A percentile compares a stretch with the other conserved stretches of the same genome.
Evolutionary conservation across 2,329 filamentous ascomycete genomes (phyloP).

Genomic region (Pseudocercospora macadamiae): DNA sequence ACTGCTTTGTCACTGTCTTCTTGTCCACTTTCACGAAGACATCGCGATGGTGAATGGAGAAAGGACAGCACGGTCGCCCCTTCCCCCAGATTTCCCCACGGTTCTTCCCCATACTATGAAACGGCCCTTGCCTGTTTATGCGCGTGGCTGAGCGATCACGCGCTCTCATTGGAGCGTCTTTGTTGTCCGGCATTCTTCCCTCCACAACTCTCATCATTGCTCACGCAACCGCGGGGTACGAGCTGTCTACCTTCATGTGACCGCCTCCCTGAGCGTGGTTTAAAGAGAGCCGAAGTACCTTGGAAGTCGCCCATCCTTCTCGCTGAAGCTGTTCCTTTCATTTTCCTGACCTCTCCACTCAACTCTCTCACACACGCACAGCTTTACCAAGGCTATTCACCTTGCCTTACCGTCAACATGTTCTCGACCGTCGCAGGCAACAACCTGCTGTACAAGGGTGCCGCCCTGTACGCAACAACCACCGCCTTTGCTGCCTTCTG

Average conservation of each 20-base stretch:
- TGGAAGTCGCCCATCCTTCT: constrained; percentile 6
- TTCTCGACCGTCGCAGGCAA: constrained; percentile 24
- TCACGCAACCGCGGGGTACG: constrained; percentile 9
- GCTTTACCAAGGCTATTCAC: constrained; percentile 17
- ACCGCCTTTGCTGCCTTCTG: constrained; percentile 37
- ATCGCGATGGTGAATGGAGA: not conserved
- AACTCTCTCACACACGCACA: constrained; percentile 12
- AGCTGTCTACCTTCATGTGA: constrained; percentile 5
- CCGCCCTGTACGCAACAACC: constrained; percentile 36
- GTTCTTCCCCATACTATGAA: too few species aligned
- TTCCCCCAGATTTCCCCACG: too few species aligned
- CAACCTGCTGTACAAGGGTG: constrained; percentile 34
- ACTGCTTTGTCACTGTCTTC: not conserved
- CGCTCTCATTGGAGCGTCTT: constrained; percentile 1
- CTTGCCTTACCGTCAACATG: constrained; percentile 29
- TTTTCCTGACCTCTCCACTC: constrained; percentile 12
- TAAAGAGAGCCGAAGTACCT: constrained; percentile 11
- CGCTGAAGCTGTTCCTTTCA: constrained; percentile 5
- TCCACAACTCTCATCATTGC: constrained; percentile 1
- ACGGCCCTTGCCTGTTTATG: not conserved
- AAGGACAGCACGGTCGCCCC: too few species aligned
- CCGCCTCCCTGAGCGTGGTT: constrained; percentile 3
- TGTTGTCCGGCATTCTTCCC: constrained; percentile 1
- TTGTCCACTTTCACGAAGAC: not conserved
- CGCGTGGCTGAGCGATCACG: not conserved